These are phyloP conservation scores for Myriosclerotinia curreyana DNA, from an alignment of 2,329 filamentous ascomycete genomes.

Conservation along the genomic window DNA sequence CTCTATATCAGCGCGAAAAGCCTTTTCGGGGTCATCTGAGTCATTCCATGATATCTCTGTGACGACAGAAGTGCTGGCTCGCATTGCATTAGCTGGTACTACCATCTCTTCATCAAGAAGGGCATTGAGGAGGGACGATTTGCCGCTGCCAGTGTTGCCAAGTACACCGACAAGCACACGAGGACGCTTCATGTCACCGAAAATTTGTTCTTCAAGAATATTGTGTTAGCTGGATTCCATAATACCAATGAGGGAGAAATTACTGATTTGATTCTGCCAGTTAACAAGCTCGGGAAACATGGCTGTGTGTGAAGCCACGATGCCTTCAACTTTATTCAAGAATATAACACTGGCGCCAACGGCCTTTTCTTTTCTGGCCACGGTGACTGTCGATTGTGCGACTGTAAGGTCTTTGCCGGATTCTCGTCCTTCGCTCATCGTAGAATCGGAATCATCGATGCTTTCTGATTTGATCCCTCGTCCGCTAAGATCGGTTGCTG, in stretches of 20 bases:
- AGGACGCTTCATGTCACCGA: background rate
- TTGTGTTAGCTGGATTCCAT: background rate
- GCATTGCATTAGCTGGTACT: background rate
- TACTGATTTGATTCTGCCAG: background rate
- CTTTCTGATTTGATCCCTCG: background rate
- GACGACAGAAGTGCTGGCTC: constrained; percentile 1
- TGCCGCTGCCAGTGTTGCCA: constrained; percentile 4
- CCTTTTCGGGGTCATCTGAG: background rate
- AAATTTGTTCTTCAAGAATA: background rate
- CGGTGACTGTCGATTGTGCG: too few relatives aligned
- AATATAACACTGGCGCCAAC: background rate
- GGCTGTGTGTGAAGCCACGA: background rate
- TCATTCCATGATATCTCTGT: constrained; percentile 18
- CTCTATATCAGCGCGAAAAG: constrained; percentile 6
- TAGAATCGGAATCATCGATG: background rate
- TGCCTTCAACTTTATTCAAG: background rate
- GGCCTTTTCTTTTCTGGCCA: background rate
- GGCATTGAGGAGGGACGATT: constrained; percentile 15
- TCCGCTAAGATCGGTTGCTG: background rate
- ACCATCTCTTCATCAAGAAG: constrained; percentile 18
- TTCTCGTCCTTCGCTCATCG: background rate
- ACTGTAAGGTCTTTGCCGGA: background rate
- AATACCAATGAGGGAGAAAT: background rate
- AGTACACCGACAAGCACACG: constrained; percentile 7
- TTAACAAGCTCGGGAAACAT: background rate